These are phyloP conservation scores for Fusarium drepaniforme DNA, from an alignment of 2,329 filamentous ascomycete species.

Conservation along the genomic window DNA sequence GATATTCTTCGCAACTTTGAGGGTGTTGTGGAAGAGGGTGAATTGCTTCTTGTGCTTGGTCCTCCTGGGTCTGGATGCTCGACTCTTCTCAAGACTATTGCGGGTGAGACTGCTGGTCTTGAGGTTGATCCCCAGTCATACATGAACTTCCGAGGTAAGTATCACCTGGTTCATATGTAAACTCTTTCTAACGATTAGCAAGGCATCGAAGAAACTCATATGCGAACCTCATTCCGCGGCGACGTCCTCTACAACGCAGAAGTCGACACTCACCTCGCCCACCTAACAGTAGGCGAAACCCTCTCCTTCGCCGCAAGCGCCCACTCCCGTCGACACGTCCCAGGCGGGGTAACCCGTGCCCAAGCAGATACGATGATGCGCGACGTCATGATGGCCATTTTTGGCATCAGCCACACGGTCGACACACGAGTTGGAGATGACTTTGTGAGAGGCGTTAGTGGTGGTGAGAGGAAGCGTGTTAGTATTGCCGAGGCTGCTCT, in stretches of 20 bases:
- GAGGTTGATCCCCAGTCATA: constrained; percentile 41
- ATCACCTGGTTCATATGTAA: fast-evolving
- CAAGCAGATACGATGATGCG: constrained; percentile 43
- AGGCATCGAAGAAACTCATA: constrained; percentile 49
- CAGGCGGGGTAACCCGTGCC: constrained; percentile 18
- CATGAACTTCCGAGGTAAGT: constrained; percentile 65
- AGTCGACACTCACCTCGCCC: constrained; percentile 73
- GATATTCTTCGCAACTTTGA: constrained; percentile 46
- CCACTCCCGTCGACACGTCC: constrained; percentile 69
- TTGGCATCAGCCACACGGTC: constrained; percentile 80
- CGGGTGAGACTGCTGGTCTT: constrained; percentile 61
- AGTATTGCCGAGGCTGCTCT: constrained; percentile 77
- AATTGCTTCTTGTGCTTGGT: constrained; percentile 58
- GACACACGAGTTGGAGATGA: constrained; percentile 80
- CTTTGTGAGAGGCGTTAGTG: constrained; percentile 77
- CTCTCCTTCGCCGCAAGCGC: constrained; percentile 73
- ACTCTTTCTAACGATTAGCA: not conserved
- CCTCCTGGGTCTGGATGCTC: constrained; percentile 66
- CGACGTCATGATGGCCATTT: constrained; percentile 78
- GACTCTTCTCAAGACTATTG: constrained; percentile 69
- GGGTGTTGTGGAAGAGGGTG: constrained; percentile 45
- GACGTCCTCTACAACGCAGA: constrained; percentile 76
- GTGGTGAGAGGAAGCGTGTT: constrained; percentile 83
- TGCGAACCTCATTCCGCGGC: constrained; percentile 61
- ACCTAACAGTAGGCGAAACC: constrained; percentile 75